Conservation (phyloP, 2,329 filamentous ascomycete genomes). For the Stachybotrys echinatus region DNA sequence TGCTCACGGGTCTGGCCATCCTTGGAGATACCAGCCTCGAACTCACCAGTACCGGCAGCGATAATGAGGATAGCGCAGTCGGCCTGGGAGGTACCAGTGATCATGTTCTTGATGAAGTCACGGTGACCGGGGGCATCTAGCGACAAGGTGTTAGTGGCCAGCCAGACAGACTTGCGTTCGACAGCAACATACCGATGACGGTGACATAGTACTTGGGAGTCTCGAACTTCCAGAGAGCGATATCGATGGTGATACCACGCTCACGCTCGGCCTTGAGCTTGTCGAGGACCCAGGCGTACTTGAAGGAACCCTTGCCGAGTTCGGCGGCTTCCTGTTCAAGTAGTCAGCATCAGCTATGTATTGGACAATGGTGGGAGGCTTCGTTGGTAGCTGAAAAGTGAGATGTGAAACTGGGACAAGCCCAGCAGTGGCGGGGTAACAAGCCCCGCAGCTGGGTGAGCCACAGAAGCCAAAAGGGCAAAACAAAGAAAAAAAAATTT, state of each 20-base stretch:
- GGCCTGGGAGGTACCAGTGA: conserved; percentile 99
- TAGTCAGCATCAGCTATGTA: not conserved
- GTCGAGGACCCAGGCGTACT: conserved; percentile 99
- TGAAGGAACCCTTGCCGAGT: conserved; percentile 99
- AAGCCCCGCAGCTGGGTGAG: conserved; percentile 7
- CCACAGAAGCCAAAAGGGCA: conserved; percentile 4
- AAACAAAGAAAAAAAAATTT: conserved; percentile 12
- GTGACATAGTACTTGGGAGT: conserved; percentile 97
- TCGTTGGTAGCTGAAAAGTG: not conserved
- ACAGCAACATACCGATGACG: conserved; percentile 71
- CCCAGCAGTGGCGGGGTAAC: conserved; percentile 16
- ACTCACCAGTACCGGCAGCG: conserved; percentile 99
- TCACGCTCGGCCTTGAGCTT: conserved; percentile 99
- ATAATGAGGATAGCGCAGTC: conserved; percentile 99
- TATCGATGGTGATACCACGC: conserved; percentile 99
- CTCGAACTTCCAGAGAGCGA: conserved; percentile 99
- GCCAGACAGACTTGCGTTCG: too few relatives aligned
- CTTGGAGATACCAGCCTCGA: conserved; percentile 99
- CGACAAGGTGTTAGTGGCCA: conserved; percentile 6
- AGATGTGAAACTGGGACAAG: too few relatives aligned
- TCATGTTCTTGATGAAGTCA: conserved; percentile 99
- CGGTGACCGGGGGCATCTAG: conserved; percentile 95
- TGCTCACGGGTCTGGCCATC: conserved; percentile 99
- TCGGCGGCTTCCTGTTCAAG: conserved; percentile 83
- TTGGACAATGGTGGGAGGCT: not conserved